Evolutionary conservation across 83 land plant species (phyloP), one percentile per base, ranked within the genome.

Genomic region (Larix sibirica): DNA sequence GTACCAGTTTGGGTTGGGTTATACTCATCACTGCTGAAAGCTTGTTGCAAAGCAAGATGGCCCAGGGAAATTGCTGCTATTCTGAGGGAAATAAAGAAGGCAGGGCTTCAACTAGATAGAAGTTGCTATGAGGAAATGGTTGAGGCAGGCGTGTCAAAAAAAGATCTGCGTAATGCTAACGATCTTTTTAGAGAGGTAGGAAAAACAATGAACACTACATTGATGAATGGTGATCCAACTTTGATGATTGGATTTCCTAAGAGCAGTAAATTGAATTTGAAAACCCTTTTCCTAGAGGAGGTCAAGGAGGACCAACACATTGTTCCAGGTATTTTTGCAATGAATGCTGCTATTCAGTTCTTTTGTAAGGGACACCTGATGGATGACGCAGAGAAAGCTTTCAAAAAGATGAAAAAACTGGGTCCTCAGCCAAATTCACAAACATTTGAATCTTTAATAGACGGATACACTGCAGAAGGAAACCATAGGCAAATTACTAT

Each of bases 321-420:
- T 3, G 62, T 40, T 64, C 65, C 75, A 17, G 3, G 77, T 44
- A 66, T 88, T 80, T 83, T 81, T 83, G 88, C 86, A 77, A 60
- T 84, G 3, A 90, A 92, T 66, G 86, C 88, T 75, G 86, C 89
- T 23, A 90, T 92, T 62, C 69, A 80, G 58, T 90, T 92, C 50
- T 92, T 90, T 84, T 88, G 86, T 82, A 88, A 80, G 83, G 89
- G 86, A 1, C 84, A 88, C 74, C 87, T 90, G 89, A 90, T 90
- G 24, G 94, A 85, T 21, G 94, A 92, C 87, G 94, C 94, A 26
- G 31, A 84, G 76, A 83, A 62, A 80, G 77, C 88, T 70, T 88
- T 82, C 38, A 76, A 69, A 67, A 87, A 68, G 82, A 83, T 92
- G 90, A 81, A 77, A 63, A 38, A 80, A 61, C 63, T 56, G 68